Evolutionary conservation across 192 early-diverging fungal genomes (phyloP).

Genomic region (Chytriomyces sp.): DNA sequence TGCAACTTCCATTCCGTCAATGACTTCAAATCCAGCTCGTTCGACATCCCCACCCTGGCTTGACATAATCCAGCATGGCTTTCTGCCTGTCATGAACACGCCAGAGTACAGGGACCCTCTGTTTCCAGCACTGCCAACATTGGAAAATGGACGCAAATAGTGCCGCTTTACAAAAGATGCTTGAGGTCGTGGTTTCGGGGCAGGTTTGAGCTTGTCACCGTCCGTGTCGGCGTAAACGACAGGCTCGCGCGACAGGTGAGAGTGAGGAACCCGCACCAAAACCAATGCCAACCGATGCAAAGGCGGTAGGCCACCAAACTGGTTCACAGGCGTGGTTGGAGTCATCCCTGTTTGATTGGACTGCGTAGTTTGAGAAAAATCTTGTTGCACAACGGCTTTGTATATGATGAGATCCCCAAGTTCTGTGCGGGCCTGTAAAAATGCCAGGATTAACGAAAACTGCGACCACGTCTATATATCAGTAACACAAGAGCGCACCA

Average conservation of each 20-base stretch:
- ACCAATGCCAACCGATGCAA: constrained; percentile 64
- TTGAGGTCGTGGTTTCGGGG: constrained; percentile 19
- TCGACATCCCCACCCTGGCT: constrained; percentile 24
- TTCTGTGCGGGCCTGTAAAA: constrained; percentile 64
- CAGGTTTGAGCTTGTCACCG: constrained; percentile 47
- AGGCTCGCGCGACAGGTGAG: constrained; percentile 61
- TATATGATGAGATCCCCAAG: constrained; percentile 74
- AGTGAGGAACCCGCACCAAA: constrained; percentile 66
- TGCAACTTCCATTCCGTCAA: constrained; percentile 32
- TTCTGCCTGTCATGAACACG: constrained; percentile 70
- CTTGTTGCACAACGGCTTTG: constrained; percentile 59
- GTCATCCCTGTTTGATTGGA: neutral
- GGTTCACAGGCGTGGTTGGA: constrained; percentile 2
- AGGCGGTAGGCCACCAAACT: neutral
- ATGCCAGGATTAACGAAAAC: neutral
- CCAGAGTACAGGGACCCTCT: constrained; percentile 55
- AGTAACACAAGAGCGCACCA: constrained; percentile 53
- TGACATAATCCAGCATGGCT: constrained; percentile 76
- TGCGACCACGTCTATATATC: constrained; percentile 4
- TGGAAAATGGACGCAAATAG: constrained; percentile 42
- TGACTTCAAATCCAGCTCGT: constrained; percentile 24
- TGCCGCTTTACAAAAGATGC: constrained; percentile 35
- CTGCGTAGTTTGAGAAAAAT: neutral
- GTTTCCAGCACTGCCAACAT: constrained; percentile 25
- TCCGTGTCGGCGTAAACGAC: constrained; percentile 40